Evolutionary conservation across 371 early-diverging fungal species (phyloP), one percentile per base, ranked within the genome.

Genomic region (Mucor plumbeus): DNA sequence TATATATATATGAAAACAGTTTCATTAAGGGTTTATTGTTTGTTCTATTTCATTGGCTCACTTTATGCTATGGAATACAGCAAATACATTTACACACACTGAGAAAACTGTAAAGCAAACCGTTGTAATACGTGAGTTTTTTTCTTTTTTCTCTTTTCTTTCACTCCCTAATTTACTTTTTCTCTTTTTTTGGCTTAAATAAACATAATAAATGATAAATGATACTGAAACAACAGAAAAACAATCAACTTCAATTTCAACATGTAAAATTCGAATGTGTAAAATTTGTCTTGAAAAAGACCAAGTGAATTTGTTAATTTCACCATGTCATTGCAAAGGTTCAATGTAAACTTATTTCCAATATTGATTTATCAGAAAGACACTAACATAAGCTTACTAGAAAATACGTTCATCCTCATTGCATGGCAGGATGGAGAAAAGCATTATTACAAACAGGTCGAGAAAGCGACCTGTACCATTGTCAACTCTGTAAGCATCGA

Each of bases 281-380:
- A 81, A 84, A 64, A 85, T 87, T 66, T 87, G 86, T 38, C 75
- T 87, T 9, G 86, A 74, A 54, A 78, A 76, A 36, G 83, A 87
- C 47, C 75, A 78, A 34, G 68, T 73, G 5, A 61, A 69, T 4
- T 65, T 67, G 21, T 70, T 87, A 8, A 85, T 84, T 59, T 82
- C 86, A 11, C 87, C 87, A 8, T 87, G 87, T 66, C 75, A 75
- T 17, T 87, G 87, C 62, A 82, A 82, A 70, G 87, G 87, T 33
- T 82, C 87, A 21, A 85, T 85, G 83, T 78, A 78, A 73, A 58
- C 3, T 26, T 3, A 26, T 26, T 26, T 26, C 3, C 26, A 26
- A 3, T 3, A 3, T 21, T 47, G 17, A 7, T 47, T 4, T 47
- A 47, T 19, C 10, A 8, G 38, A 1, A 38, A 7, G 8, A 19